These are phyloP conservation scores for Mycena olivaceomarginata DNA, from an alignment of 768 basidiomycete genomes.

Conservation along the genomic window DNA sequence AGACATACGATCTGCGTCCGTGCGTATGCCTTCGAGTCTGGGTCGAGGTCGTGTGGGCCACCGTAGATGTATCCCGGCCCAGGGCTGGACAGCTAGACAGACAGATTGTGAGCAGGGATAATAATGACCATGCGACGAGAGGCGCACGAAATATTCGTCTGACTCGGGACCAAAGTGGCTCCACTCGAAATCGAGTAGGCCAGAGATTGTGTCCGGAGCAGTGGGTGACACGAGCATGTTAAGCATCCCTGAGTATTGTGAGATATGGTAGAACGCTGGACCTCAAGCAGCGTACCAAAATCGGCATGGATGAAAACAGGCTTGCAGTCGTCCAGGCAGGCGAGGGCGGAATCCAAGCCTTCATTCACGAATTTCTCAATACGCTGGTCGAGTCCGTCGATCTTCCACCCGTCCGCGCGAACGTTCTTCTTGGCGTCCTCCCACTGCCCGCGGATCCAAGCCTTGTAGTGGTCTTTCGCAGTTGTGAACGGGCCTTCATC, in stretches of 20 bases:
- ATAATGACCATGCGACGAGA: background rate
- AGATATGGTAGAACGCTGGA: background rate
- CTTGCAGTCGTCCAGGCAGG: constrained; percentile 15
- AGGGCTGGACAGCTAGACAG: constrained; percentile 21
- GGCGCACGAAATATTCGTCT: constrained; percentile 32
- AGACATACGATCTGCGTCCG: constrained; percentile 8
- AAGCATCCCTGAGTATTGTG: constrained; percentile 6
- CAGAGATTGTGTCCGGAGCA: constrained; percentile 17
- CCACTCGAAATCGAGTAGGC: constrained; percentile 36
- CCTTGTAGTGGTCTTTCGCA: constrained; percentile 33
- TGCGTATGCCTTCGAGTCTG: background rate
- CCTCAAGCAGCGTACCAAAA: background rate
- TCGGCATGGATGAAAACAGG: constrained; percentile 33
- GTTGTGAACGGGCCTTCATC: constrained; percentile 28
- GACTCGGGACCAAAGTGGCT: constrained; percentile 27
- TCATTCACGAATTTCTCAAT: constrained; percentile 29
- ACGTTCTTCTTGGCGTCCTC: constrained; percentile 31
- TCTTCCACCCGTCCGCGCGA: constrained; percentile 26
- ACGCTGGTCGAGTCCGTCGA: constrained; percentile 28
- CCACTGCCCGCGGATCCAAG: constrained; percentile 34
- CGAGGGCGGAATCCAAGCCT: constrained; percentile 34
- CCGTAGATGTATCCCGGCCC: constrained; percentile 30
- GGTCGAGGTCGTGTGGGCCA: constrained; percentile 21
- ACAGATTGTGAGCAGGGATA: background rate
- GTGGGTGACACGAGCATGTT: constrained; percentile 30